Evolutionary conservation across 1,284 basidiomycete genomes (phyloP), one percentile per base, ranked within the genome.

Genomic region (Boletus albobrunnescens): DNA sequence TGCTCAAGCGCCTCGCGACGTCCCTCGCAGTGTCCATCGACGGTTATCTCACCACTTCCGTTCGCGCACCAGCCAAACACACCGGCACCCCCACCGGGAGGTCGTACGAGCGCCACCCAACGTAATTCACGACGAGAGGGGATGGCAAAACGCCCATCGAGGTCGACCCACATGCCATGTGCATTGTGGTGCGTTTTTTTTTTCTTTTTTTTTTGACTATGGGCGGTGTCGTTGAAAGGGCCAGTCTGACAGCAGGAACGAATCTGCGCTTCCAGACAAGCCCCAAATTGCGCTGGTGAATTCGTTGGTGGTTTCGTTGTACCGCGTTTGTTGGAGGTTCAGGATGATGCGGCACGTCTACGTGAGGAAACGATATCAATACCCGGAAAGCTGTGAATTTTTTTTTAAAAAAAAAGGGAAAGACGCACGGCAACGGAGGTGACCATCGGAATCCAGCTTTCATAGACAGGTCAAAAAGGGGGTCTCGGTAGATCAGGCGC

Each of bases 311-410:
- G 9, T 0, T 4, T 30, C 19, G 2, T 0, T 1, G 7, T 16
- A 4, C 2, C 26, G n/a, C 10, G 36, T 22, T 6, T 16, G 17
- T 30, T 59, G 60, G 22, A 61, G 38, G 38, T 61, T 61, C 30
- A 65, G 22, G 17, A 61, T 59, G 38, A 65, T 12, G 12, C 51
- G 58, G 39, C 26, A 44, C 2, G 51, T 61, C 59, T 61, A 32
- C 30, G 30, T 32, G n/a, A 2, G 1, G 27, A 11, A 14, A 22
- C 16, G 8, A 17, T 3, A 22, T 54, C 16, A 37, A 12, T 31
- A 22, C 16, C 13, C 4, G 5, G 11, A 24, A 5, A n/a, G 6
- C 3, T 10, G n/a, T n/a, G n/a, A n/a, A n/a, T n/a, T n/a, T n/a
- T n/a, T n/a, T n/a, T n/a, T n/a, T n/a, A n/a, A n/a, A n/a, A n/a